Evolutionary conservation across 345 rosid genomes (phyloP).

Genomic region (Acer saccharum): DNA sequence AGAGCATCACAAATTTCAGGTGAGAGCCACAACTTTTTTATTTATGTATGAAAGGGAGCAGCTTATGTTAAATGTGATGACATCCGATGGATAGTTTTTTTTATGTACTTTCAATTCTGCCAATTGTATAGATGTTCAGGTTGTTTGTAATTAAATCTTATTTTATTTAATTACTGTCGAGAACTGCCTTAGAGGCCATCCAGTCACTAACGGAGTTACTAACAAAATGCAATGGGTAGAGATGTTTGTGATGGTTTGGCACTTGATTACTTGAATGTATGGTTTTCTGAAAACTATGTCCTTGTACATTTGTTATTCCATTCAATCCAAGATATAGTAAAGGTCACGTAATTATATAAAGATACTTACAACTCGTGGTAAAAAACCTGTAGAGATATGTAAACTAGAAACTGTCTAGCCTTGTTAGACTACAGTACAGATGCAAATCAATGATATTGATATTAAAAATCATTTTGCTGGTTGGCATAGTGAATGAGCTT

Average conservation of each 20-base stretch:
- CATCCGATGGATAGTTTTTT: background rate
- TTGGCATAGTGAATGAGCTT: background rate
- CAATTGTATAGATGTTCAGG: background rate
- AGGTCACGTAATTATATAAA: background rate
- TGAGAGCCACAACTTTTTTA: constrained; percentile 30
- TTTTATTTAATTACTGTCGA: background rate
- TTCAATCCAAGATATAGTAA: background rate
- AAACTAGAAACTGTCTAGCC: background rate
- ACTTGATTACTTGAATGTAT: background rate
- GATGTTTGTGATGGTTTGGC: constrained; percentile 6
- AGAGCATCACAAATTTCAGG: constrained; percentile 67
- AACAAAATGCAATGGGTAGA: background rate
- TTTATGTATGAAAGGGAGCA: background rate
- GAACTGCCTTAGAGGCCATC: background rate
- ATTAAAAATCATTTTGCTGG: background rate
- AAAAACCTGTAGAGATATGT: background rate
- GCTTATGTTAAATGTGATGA: constrained; percentile 9
- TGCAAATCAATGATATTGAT: background rate
- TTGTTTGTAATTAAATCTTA: background rate
- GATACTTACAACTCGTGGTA: background rate
- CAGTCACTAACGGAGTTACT: background rate
- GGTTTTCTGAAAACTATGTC: background rate
- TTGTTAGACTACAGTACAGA: background rate
- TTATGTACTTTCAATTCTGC: background rate
- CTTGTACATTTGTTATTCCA: background rate